Evolutionary conservation across 148 eudicot species (phyloP), one percentile per base, ranked within the genome.

Genomic region (Diospyros lotus): DNA sequence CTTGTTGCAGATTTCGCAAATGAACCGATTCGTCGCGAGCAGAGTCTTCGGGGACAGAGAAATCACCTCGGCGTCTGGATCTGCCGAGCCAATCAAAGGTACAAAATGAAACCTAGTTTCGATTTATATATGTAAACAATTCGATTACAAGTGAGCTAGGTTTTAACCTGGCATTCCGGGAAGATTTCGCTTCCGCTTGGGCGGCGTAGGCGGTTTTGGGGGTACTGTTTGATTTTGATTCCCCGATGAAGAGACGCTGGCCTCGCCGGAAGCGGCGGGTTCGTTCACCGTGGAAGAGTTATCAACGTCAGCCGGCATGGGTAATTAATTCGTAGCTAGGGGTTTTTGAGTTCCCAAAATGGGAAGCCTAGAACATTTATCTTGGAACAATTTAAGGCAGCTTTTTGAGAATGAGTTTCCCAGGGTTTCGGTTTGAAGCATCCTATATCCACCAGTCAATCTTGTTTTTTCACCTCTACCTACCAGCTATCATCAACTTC

Each of bases 161-260:
- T 28, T 65, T 55, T 77, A 81, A 93, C 98, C 98, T 53, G 98
- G 98, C 97, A 89, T 91, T 76, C 98, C 98, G 46, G 98, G 93
- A 64, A 91, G 91, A 84, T 88, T 93, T 10, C 98, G 84, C 82
- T 86, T 93, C 83, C 88, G 88, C 74, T 88, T 93, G 1, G 40
- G 66, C 0, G 87, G 78, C 1, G 90, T 77, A 15, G 91, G 82
- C 1, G 91, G 77, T n/a, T 80, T 78, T 1, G 79, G 46, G n/a
- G 86, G 80, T 6, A 78, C 82, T 6, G 73, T 41, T 64, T 83
- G 93, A 76, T 88, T 41, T 64, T 83, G 93, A 76, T 88, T 86
- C 18, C 85, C 91, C 51, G 85, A 76, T 8, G 94, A 89, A 8
- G 91, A 93, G 2, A 84, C 85, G 78, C 91, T 88, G 2, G 87